These are phyloP conservation scores for Dactylorhiza incarnata DNA, from an alignment of 106 monocot species.

Conservation along the genomic window DNA sequence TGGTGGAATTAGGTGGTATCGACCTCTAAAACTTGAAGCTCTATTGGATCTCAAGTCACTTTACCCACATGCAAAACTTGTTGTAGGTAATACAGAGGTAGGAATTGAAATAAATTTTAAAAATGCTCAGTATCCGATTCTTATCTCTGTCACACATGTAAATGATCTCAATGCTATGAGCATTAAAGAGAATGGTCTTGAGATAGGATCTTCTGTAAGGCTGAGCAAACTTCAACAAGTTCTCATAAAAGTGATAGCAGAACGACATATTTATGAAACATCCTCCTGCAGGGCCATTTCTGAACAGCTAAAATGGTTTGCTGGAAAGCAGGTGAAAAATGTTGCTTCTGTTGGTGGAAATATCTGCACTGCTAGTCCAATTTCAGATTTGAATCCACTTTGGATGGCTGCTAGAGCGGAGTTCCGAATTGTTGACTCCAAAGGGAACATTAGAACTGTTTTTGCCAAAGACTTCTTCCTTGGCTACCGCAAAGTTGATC, in stretches of 20 bases:
- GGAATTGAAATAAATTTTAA: conserved; percentile 91
- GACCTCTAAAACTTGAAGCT: conserved; percentile 63
- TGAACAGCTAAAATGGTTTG: conserved; percentile 94
- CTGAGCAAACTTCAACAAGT: conserved; percentile 67
- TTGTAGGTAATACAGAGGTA: conserved; percentile 91
- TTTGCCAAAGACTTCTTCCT: conserved; percentile 73
- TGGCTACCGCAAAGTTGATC: conserved; percentile 87
- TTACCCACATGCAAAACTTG: conserved; percentile 73
- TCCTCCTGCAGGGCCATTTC: conserved; percentile 80
- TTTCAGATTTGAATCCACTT: conserved; percentile 96
- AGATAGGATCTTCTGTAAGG: conserved; percentile 87
- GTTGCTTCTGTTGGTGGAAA: conserved; percentile 97
- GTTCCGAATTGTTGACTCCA: conserved; percentile 53
- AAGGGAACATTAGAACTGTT: conserved; percentile 49
- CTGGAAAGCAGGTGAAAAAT: conserved; percentile 94
- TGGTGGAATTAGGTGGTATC: conserved; percentile 77
- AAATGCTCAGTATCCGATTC: conserved; percentile 53
- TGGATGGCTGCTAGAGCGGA: conserved; percentile 86
- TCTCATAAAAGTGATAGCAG: conserved; percentile 41
- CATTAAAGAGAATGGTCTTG: conserved; percentile 56
- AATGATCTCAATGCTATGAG: conserved; percentile 67
- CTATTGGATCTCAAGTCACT: conserved; percentile 58
- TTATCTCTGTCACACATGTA: conserved; percentile 66
- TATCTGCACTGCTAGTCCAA: conserved; percentile 97
- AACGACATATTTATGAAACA: conserved; percentile 42